Evolutionary conservation across 1,284 basidiomycete genomes (phyloP).

Genomic region (Macrocybe sp.): DNA sequence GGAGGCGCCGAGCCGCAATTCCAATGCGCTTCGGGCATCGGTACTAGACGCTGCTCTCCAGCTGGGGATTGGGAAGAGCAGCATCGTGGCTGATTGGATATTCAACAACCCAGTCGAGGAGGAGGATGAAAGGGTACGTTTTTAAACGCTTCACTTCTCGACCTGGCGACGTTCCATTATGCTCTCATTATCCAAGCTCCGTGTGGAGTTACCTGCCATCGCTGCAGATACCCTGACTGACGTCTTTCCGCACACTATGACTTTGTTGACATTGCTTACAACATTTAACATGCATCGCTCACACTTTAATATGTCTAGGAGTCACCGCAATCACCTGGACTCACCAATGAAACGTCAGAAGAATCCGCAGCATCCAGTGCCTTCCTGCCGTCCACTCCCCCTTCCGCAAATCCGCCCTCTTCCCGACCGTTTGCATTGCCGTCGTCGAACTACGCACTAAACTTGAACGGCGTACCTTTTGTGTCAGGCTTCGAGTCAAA

Average conservation of each 20-base stretch:
- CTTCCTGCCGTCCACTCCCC: slow-evolving; percentile 13
- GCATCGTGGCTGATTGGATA: slow-evolving; percentile 61
- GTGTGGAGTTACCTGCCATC: not conserved
- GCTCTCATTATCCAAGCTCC: not conserved
- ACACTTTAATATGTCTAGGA: slow-evolving; percentile 5
- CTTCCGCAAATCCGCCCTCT: slow-evolving; percentile 5
- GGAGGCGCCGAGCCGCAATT: slow-evolving; percentile 35
- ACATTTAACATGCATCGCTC: no score
- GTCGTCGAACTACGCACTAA: not conserved
- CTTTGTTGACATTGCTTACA: no score
- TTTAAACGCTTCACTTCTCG: not conserved
- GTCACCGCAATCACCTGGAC: slow-evolving; percentile 18
- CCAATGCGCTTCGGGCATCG: slow-evolving; percentile 56
- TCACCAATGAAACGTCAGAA: slow-evolving; percentile 26
- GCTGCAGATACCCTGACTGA: not conserved
- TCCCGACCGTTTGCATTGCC: slow-evolving; percentile 6
- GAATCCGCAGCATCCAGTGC: slow-evolving; percentile 18
- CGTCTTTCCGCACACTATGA: no score
- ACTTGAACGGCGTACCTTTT: no score
- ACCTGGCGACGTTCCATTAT: slow-evolving; percentile 1
- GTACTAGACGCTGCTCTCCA: slow-evolving; percentile 66
- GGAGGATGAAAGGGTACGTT: slow-evolving; percentile 51
- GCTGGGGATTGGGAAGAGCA: slow-evolving; percentile 52
- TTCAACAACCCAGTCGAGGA: slow-evolving; percentile 56
- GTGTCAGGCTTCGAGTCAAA: no score